These are phyloP conservation scores for Lumnitzera racemosa DNA, from an alignment of 345 rosid species.

Conservation along the genomic window DNA sequence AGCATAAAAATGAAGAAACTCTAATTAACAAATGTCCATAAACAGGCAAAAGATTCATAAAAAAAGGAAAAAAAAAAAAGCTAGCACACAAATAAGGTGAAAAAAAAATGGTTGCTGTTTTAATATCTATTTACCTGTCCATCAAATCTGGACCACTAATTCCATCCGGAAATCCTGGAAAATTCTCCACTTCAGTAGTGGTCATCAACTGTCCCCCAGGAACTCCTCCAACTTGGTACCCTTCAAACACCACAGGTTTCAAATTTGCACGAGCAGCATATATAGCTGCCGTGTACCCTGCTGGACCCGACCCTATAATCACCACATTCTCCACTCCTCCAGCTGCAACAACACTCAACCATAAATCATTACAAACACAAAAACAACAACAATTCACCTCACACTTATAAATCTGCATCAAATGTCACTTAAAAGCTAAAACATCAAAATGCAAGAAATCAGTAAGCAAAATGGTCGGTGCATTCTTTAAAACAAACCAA, in stretches of 20 bases:
- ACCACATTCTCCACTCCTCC: conserved; percentile 78
- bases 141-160: conserved; percentile 97
- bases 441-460: too few relatives aligned
- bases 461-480: too few relatives aligned
- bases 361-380: not conserved
- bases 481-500: too few relatives aligned
- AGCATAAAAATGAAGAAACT: conserved; percentile 9
- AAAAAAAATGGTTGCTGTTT: not conserved
- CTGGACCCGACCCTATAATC: conserved; percentile 94
- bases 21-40: not conserved
- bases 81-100: not conserved
- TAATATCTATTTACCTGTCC: conserved; percentile 50
- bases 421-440: not conserved
- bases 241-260: conserved; percentile 94
- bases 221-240: conserved; percentile 94
- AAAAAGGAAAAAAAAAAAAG: not conserved
- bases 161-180: conserved; percentile 98
- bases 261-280: conserved; percentile 99
- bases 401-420: not conserved
- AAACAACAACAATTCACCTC: not conserved
- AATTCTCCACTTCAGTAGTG: conserved; percentile 96
- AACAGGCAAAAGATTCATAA: not conserved
- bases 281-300: conserved; percentile 95
- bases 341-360: conserved; percentile 30
- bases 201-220: conserved; percentile 99